Evolutionary conservation across 176 grass and related monocot species (phyloP), one percentile per base, ranked within the genome.

Genomic region (Oryza meridionalis): DNA sequence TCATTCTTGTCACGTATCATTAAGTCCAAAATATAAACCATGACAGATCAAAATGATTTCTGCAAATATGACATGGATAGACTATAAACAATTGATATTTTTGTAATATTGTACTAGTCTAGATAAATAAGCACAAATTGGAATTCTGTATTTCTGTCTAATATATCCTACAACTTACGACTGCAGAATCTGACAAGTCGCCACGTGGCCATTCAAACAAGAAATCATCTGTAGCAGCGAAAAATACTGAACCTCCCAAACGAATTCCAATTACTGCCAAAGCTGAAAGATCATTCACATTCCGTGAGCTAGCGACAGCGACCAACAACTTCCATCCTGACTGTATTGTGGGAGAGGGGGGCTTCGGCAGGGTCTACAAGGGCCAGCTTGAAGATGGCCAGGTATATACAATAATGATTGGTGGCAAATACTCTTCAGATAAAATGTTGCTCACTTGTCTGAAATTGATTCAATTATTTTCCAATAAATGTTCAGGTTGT

Each of bases 361-460:
- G 91, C 26, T 99, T 99, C 46, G 93, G 96, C 51, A 99, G 93
- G 82, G 96, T 99, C 37, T 99, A 92, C 77, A 96, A 94, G 73
- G 96, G 93, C 11, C 81, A 75, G 72, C 81, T 95, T 78, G 80
- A 83, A 83, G 84, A 80, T 76, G 89, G 83, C 12, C 89, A 94
- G 91, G 96, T 99, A 96, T n/a, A 84, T 24, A 61, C 19, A 62
- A 43, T 44, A 82, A 63, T 2, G 16, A 82, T 55, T 12, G 16
- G 24, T 62, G 11, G 70, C 14, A 77, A 69, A 51, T 38, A 82
- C 45, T 46, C 21, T 72, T 79, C 29, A 8, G 21, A 77, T 24
- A 14, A 11, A 50, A 17, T 37, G 43, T 45, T 78, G 63, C 26
- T 71, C 59, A 67, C 38, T 77, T 66, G 37, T 67, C 69, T 35